Percentiles rank a stretch among this genome's conserved stretches.
Conservation (phyloP, 176 grass and related monocot genomes). For the Lolium perenne region DNA sequence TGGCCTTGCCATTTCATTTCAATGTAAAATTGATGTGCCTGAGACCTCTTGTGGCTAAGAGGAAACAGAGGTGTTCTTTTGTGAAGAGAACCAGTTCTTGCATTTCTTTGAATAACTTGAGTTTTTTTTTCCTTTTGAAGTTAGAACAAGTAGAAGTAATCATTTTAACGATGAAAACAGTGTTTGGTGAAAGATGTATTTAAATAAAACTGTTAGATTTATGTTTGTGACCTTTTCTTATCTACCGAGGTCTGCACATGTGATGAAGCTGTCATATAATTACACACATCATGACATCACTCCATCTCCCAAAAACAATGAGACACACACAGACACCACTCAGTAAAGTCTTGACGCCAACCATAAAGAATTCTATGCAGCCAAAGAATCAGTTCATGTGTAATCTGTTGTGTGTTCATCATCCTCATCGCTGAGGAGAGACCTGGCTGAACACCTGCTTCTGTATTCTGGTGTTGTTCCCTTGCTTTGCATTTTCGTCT, state of each 20-base stretch:
- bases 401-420: slow-evolving; percentile 24
- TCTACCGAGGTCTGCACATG: not conserved
- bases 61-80: not conserved
- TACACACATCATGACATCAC: slow-evolving; percentile 5
- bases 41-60: not conserved
- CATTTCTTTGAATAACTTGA: not conserved
- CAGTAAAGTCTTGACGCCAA: not conserved
- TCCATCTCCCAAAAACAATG: not conserved
- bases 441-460: slow-evolving; percentile 53
- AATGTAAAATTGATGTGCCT: not conserved
- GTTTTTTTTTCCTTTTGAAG: not conserved
- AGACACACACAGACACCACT: not conserved
- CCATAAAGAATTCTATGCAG: not conserved
- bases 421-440: slow-evolving; percentile 48
- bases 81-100: slow-evolving; percentile 14
- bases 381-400: slow-evolving; percentile 25
- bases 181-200: not conserved
- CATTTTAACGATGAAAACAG: not conserved
- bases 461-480: slow-evolving; percentile 58
- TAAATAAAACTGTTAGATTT: not conserved
- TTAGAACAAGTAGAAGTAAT: slow-evolving; percentile 9
- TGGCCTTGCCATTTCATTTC: not conserved
- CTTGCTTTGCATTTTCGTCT: slow-evolving; percentile 65
- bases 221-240: not conserved
- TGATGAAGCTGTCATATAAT: slow-evolving; percentile 14